These are phyloP conservation scores for Pichia deserticola DNA, from an alignment of 805 yeast genomes.

Conservation along the genomic window DNA sequence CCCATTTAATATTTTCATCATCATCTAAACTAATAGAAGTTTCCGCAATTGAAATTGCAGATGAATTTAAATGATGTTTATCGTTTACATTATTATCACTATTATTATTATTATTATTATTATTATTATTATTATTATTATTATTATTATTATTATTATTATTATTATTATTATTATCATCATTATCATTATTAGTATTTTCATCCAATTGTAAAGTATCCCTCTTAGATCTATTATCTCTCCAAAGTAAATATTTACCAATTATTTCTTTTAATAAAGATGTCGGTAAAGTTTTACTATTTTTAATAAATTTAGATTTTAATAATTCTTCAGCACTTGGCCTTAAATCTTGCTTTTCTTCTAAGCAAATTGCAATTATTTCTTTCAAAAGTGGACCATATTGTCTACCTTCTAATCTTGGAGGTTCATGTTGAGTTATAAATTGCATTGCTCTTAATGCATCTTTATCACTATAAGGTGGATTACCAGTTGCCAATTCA, in stretches of 20 bases:
- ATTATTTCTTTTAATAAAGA: conserved; percentile 64
- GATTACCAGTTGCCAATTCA: conserved; percentile 95
- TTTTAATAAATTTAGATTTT: conserved; percentile 64
- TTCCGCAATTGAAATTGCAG: conserved; percentile 1
- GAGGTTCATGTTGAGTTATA: conserved; percentile 89
- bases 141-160: conserved; percentile 18
- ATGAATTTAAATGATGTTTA: not conserved
- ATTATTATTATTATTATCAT: conserved; percentile 31
- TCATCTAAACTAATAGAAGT: conserved; percentile 15
- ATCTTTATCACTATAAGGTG: conserved; percentile 94
- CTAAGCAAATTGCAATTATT: conserved; percentile 83
- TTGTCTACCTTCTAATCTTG: conserved; percentile 85
- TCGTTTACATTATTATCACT: too few relatives aligned
- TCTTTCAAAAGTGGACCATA: conserved; percentile 75
- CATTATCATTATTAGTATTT: conserved; percentile 13
- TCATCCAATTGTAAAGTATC: conserved; percentile 12
- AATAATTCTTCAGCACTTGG: conserved; percentile 78
- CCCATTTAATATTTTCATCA: conserved; percentile 64
- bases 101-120: not conserved
- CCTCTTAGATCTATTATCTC: conserved; percentile 48
- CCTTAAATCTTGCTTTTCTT: conserved; percentile 87
- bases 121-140: conserved; percentile 5
- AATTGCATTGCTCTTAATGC: conserved; percentile 92
- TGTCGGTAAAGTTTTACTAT: conserved; percentile 55
- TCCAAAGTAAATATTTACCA: conserved; percentile 62